Percentiles rank a stretch among this genome's conserved stretches.
Conservation (phyloP, 179 eudicot species). For the Vitellaria paradoxa region DNA sequence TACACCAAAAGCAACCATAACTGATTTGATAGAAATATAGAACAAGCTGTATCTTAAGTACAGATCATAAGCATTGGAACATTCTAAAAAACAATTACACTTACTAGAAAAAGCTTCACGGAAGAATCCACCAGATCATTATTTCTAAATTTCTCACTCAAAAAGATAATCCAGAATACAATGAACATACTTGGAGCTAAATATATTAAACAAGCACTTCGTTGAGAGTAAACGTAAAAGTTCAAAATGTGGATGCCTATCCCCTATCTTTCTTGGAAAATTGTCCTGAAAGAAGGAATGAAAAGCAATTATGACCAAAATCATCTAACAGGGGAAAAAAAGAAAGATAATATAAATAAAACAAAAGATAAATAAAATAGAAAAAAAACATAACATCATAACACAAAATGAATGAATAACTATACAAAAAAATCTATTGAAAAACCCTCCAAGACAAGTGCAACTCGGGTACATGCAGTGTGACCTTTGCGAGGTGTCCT, state of each 20-base stretch:
- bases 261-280: conserved; percentile 50
- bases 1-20: background rate
- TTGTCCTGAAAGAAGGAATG: conserved; percentile 50
- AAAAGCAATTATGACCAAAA: conserved; percentile 5
- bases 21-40: background rate
- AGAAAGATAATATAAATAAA: background rate
- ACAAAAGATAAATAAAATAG: background rate
- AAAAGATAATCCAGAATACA: conserved; percentile 56
- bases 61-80: background rate
- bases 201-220: conserved; percentile 69
- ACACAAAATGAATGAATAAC: background rate
- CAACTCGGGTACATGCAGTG: no score
- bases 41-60: background rate
- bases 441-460: background rate
- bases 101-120: conserved; percentile 69
- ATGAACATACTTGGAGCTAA: conserved; percentile 63
- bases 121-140: conserved; percentile 32
- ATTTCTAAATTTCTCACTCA: conserved; percentile 32
- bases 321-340: background rate
- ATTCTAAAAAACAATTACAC: conserved; percentile 21
- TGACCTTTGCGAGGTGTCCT: no score
- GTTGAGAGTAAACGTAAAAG: conserved; percentile 58
- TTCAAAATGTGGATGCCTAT: conserved; percentile 51
- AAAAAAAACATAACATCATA: background rate
- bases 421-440: background rate